A percentile compares a stretch with the other conserved stretches of the same genome.
Conservation (phyloP, 2,329 filamentous ascomycete genomes). For the Diplocarpon rosae region DNA sequence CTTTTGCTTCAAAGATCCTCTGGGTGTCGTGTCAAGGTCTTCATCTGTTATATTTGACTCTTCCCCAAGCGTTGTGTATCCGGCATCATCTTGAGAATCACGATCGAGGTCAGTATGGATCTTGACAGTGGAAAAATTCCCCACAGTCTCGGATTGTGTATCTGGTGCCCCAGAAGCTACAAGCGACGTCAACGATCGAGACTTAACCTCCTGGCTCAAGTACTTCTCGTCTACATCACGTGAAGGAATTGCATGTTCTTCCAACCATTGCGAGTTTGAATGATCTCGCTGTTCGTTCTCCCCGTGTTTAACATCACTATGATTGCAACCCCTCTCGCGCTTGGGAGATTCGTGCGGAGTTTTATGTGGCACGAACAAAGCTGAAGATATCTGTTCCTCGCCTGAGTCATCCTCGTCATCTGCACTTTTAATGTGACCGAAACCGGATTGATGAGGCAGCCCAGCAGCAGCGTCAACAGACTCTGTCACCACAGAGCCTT, state of each 20-base stretch:
- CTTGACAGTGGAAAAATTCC: conserved; percentile 1
- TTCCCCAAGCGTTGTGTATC: conserved; percentile 16
- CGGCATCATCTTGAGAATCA: conserved; percentile 19
- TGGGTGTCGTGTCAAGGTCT: conserved; percentile 21
- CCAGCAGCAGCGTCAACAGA: background rate
- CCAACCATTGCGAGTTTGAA: conserved; percentile 25
- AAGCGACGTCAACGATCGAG: conserved; percentile 10
- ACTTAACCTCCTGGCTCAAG: conserved; percentile 11
- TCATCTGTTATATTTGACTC: conserved; percentile 21
- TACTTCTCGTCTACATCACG: conserved; percentile 27
- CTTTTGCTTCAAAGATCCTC: conserved; percentile 25
- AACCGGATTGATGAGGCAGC: conserved; percentile 30
- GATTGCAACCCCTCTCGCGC: conserved; percentile 12
- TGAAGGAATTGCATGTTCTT: conserved; percentile 25
- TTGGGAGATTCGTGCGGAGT: conserved; percentile 35
- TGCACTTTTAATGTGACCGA: conserved; percentile 13
- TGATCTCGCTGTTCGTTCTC: conserved; percentile 7
- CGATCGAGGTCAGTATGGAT: conserved; percentile 7
- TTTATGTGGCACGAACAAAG: conserved; percentile 71
- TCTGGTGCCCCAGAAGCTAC: conserved; percentile 23
- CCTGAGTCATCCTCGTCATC: conserved; percentile 51
- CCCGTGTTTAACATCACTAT: conserved; percentile 5
- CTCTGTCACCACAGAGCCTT: background rate
- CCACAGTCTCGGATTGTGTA: conserved; percentile 5
- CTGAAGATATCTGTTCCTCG: conserved; percentile 79